Conservation (phyloP, 306 rosid species). For the Carpinus fangiana region DNA sequence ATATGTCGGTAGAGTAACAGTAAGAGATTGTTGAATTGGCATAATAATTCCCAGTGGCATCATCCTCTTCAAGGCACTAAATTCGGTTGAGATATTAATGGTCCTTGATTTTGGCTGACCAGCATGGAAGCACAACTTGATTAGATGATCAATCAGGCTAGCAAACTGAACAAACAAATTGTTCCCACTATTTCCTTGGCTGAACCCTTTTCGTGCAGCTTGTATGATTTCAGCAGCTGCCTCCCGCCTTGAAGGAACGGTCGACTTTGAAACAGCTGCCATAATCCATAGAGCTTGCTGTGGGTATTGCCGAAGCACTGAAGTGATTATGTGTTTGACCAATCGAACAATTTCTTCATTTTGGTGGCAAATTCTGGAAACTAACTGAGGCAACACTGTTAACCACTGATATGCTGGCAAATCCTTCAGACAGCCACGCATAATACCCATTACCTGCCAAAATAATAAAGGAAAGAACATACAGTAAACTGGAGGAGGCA, state of each 20-base stretch:
- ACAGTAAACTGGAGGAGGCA: conserved; percentile 22
- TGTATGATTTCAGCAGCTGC: conserved; percentile 96
- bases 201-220: conserved; percentile 75
- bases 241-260: conserved; percentile 88
- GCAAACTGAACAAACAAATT: conserved; percentile 88
- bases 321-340: conserved; percentile 78
- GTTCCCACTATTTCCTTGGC: conserved; percentile 65
- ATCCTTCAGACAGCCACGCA: conserved; percentile 88
- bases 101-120: conserved; percentile 81
- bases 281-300: conserved; percentile 96
- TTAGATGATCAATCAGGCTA: conserved; percentile 80
- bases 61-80: conserved; percentile 94
- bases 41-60: conserved; percentile 96
- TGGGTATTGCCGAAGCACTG: conserved; percentile 81
- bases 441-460: conserved; percentile 62
- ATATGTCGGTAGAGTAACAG: conserved; percentile 77
- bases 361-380: conserved; percentile 98
- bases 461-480: conserved; percentile 31
- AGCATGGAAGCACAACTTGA: conserved; percentile 87
- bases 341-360: conserved; percentile 78
- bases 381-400: conserved; percentile 92
- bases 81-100: conserved; percentile 80
- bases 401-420: conserved; percentile 93
- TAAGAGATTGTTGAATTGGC: conserved; percentile 90
- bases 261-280: conserved; percentile 98